Conservation (phyloP, 257 asterid genomes). For the Petunia axillaris region DNA sequence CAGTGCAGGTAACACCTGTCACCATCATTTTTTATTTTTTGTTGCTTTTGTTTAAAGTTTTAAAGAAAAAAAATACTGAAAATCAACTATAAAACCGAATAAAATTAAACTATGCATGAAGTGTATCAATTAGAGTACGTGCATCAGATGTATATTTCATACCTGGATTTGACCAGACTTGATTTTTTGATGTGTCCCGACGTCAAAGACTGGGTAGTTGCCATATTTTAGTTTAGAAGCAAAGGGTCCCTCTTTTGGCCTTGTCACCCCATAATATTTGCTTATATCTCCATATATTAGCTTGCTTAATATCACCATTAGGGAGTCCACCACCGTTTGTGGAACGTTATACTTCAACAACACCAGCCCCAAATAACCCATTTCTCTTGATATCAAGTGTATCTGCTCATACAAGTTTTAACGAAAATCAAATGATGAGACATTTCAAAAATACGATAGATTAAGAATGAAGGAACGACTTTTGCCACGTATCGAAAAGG, state of each 20-base stretch:
- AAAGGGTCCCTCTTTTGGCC: constrained; percentile 69
- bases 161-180: constrained; percentile 71
- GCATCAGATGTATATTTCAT: neutral
- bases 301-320: constrained; percentile 47
- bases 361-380: constrained; percentile 33
- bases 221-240: constrained; percentile 52
- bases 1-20: constrained; percentile 63
- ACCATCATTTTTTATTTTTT: neutral
- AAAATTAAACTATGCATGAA: neutral
- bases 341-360: constrained; percentile 39
- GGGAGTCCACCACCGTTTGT: constrained; percentile 38
- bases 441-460: no score
- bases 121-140: neutral
- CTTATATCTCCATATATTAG: constrained; percentile 54
- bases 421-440: no score
- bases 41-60: neutral
- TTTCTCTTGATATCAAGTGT: constrained; percentile 57
- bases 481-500: no score
- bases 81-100: no score
- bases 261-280: constrained; percentile 58
- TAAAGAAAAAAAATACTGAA: neutral
- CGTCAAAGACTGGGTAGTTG: constrained; percentile 70
- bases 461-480: no score
- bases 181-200: constrained; percentile 58
- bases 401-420: constrained; percentile 38